These are phyloP conservation scores for Ensete ventricosum DNA, from an alignment of 176 grass and related monocot species.

Conservation along the genomic window DNA sequence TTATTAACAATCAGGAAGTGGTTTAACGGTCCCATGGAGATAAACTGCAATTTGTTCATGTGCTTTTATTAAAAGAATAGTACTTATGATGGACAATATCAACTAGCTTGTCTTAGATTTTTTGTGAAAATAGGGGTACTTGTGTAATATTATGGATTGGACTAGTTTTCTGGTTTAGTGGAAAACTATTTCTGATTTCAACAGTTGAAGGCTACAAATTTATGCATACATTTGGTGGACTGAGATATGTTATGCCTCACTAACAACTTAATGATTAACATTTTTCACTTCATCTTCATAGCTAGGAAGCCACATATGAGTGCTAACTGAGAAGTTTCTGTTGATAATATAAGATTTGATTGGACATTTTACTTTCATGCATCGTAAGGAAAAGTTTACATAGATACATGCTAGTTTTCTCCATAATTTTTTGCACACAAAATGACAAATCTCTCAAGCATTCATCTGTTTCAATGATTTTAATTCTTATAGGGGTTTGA, in stretches of 20 bases:
- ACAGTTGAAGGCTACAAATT: neutral
- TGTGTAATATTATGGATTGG: neutral
- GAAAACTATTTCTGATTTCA: neutral
- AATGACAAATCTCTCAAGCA: neutral
- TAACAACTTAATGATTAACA: too few relatives aligned
- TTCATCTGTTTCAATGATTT: neutral
- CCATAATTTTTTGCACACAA: neutral
- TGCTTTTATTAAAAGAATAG: neutral
- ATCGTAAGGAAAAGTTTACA: too few relatives aligned
- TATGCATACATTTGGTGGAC: neutral
- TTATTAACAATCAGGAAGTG: conserved; percentile 9
- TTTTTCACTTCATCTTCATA: too few relatives aligned
- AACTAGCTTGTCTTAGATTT: too few relatives aligned
- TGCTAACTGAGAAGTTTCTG: too few relatives aligned
- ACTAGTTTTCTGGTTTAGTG: neutral
- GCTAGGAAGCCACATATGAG: too few relatives aligned
- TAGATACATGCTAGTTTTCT: neutral
- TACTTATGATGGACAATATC: neutral
- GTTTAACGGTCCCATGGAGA: neutral
- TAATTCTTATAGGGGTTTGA: conserved; percentile 46
- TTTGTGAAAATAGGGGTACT: too few relatives aligned
- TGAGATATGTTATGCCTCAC: neutral
- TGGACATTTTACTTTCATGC: neutral
- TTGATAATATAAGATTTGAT: neutral
- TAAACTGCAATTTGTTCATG: neutral